Percentiles rank a stretch among this genome's conserved stretches.
Evolutionary conservation across 2,329 filamentous ascomycete genomes (phyloP).

Genomic region (Didymella lethalis): DNA sequence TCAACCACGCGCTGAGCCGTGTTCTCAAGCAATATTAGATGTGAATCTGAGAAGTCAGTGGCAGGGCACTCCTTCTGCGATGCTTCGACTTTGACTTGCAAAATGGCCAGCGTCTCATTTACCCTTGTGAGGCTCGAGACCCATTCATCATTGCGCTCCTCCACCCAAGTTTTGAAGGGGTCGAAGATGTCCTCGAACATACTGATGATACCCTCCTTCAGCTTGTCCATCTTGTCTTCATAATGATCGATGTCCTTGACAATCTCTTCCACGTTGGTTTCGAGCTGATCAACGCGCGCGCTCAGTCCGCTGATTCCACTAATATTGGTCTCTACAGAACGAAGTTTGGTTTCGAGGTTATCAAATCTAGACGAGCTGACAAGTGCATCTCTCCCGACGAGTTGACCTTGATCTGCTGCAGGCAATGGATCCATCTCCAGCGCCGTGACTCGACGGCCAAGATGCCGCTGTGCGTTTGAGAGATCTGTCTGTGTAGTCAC

Average conservation of each 20-base stretch:
- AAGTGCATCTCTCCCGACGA: neutral
- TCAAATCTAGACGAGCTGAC: neutral
- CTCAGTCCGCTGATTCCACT: neutral
- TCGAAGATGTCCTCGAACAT: conserved; percentile 8
- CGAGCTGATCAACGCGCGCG: neutral
- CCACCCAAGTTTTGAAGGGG: conserved; percentile 5
- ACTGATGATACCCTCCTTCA: neutral
- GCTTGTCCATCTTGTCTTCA: neutral
- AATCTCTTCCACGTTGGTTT: neutral
- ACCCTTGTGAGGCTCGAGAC: neutral
- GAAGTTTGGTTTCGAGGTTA: neutral
- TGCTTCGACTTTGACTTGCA: neutral
- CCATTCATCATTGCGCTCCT: neutral
- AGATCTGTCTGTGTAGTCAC: neutral
- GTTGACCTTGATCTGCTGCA: neutral
- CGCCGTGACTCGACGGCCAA: neutral
- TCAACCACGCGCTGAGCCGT: neutral
- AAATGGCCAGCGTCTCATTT: neutral
- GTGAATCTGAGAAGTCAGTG: neutral
- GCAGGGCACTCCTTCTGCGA: neutral
- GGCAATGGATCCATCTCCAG: neutral
- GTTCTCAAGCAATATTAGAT: neutral
- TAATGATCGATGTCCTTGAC: neutral
- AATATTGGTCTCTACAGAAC: neutral
- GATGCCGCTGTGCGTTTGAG: neutral